Percentiles rank a stretch among this genome's conserved stretches.
These are phyloP conservation scores for Thelonectria olida DNA, from an alignment of 2,329 filamentous ascomycete species.

Conservation along the genomic window DNA sequence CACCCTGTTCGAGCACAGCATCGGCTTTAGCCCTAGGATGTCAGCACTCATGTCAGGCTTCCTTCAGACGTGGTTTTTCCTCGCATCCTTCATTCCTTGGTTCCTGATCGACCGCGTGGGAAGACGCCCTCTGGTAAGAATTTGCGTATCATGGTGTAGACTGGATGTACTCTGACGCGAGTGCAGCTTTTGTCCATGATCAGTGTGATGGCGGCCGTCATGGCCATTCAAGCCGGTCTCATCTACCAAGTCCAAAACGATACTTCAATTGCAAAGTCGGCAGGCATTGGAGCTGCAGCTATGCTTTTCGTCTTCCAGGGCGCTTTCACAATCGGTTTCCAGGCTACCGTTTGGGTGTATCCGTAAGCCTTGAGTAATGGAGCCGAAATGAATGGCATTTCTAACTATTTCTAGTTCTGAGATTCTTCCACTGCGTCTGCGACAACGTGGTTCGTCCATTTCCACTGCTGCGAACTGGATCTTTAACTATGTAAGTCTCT, in stretches of 20 bases:
- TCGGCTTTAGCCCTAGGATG: constrained; percentile 53
- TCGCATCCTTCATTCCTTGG: constrained; percentile 50
- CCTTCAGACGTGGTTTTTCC: constrained; percentile 57
- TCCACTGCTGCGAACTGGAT: constrained; percentile 48
- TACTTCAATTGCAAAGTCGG: constrained; percentile 42
- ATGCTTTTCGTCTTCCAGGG: constrained; percentile 54
- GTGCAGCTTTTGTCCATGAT: constrained; percentile 50
- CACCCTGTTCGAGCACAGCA: constrained; percentile 56
- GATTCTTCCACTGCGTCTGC: constrained; percentile 43
- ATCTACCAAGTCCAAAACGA: constrained; percentile 51
- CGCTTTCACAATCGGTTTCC: constrained; percentile 51
- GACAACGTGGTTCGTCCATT: constrained; percentile 44
- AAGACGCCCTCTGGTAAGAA: constrained; percentile 26
- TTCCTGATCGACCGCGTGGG: constrained; percentile 31
- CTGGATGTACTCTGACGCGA: background rate
- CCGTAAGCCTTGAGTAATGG: constrained; percentile 23
- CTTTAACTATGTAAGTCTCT: constrained; percentile 43
- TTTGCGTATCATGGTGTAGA: background rate
- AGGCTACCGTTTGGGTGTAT: constrained; percentile 48
- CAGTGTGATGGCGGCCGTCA: constrained; percentile 50
- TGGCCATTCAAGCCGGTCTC: constrained; percentile 51
- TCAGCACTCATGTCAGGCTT: constrained; percentile 62
- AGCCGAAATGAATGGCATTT: background rate
- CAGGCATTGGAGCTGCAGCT: constrained; percentile 50
- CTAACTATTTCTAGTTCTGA: constrained; percentile 37